Base-by-base conservation (phyloP, 2,329 filamentous ascomycete genomes). In the Apiospora marii region DNA sequence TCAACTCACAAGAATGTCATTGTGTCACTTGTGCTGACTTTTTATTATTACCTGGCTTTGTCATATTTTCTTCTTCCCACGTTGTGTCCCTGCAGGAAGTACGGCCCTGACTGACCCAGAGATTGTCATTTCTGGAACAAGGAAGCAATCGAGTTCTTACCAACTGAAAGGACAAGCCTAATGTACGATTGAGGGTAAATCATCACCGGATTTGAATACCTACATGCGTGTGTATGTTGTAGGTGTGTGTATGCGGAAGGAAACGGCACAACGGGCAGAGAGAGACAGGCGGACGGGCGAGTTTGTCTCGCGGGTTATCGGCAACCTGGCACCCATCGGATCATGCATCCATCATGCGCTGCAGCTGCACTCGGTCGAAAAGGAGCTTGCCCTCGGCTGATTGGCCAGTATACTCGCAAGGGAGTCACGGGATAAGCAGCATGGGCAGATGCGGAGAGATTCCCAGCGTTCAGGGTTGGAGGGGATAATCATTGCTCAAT, bases 41-140 rank as follows among this genome's bases (percentile, higher is more conserved):
- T 19, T 41, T 41, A 41, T 41, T 41, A 41, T 41, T 41, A 41
- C 37, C 30, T 19, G 22, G 16, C 19, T 22, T 61, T 61, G 53
- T 37, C 53, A 30, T 8, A n/a, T 22, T 12, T 34, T 61, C 34
- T 61, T 34, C 27, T 34, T 34, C 53, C 53, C 53, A 61, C 53
- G 53, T 61, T 61, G 7, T 37, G 53, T 61, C 53, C 30, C 53
- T 61, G 53, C 53, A 61, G 53, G 19, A 61, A 30, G 22, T 61
- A 22, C 53, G 53, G 37, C 30, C 14, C 53, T 58, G 53, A 34
- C 27, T 3, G 24, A 34, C 53, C 53, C 53, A 19, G 53, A 61
- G 53, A 61, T 37, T 61, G 53, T 13, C 53, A 34, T 61, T 37
- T 10, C 12, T 22, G 53, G 53, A 61, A 61, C 30, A 61, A 61